phyloP scores from a whole-genome alignment of 768 basidiomycete genomes.

The Xerocomellus intermedius region DNA sequence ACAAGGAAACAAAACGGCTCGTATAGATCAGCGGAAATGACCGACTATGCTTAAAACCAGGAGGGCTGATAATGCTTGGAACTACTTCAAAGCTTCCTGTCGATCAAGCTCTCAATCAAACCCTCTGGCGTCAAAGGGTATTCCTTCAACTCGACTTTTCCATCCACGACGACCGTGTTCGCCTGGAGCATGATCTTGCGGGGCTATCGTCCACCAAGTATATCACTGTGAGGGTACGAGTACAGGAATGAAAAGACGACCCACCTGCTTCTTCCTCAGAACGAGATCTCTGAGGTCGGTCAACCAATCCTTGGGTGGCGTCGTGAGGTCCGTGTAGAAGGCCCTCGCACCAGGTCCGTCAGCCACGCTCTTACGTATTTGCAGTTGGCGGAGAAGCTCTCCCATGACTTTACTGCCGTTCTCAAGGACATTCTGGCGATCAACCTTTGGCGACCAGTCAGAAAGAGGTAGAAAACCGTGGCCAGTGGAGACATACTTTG shows the following conservation, averaged over 20 bases:
- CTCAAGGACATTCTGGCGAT: constrained; percentile 63
- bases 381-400: constrained; percentile 74
- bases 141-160: constrained; percentile 72
- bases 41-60: background rate
- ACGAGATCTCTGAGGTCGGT: constrained; percentile 76
- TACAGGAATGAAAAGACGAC: constrained; percentile 22
- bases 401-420: constrained; percentile 68
- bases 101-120: constrained; percentile 79
- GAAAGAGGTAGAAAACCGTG: background rate
- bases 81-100: constrained; percentile 49
- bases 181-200: constrained; percentile 86
- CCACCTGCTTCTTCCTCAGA: constrained; percentile 72
- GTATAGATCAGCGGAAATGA: background rate
- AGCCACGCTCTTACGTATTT: constrained; percentile 83
- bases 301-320: constrained; percentile 68
- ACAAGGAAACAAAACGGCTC: too few relatives aligned
- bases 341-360: constrained; percentile 76
- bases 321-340: constrained; percentile 80
- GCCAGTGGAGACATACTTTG: constrained; percentile 43
- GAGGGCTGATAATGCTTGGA: background rate
- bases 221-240: background rate
- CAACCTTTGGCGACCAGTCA: constrained; percentile 46
- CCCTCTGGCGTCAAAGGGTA: constrained; percentile 74
- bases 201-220: constrained; percentile 44
- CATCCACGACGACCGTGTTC: constrained; percentile 67